Evolutionary conservation across 768 basidiomycete genomes (phyloP), one percentile per base, ranked within the genome.

Genomic region (Hygrocybe punicea): DNA sequence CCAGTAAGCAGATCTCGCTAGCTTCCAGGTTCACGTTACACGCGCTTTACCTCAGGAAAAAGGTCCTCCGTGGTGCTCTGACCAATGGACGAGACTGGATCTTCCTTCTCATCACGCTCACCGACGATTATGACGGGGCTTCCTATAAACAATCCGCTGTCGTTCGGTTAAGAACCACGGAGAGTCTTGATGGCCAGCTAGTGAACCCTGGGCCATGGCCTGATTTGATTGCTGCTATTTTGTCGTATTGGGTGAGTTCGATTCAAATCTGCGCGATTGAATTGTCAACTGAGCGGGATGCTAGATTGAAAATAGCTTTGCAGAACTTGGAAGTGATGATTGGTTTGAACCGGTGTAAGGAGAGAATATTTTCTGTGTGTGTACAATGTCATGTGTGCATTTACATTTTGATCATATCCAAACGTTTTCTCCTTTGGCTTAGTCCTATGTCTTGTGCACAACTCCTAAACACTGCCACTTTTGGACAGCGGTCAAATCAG

Each of bases 31-130:
- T 57, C 39, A 23, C 49, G 39, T 58, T 56, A 47, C 55, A 60
- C 53, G 42, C 51, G 39, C 39, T 44, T 53, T 51, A 51, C 44
- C 46, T 52, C 56, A 67, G 66, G 55, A 63, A 59, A 62, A 40
- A 58, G 35, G 53, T 64, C 40, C 25, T 68, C 50, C 63, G 66
- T 53, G 66, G 66, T 40, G 66, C 62, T 58, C 59, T 67, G 58
- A 66, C 66, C 44, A 62, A 64, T 60, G 65, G 65, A 39, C 60
- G 58, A 35, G 51, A 57, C 17, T 67, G 65, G 66, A 64, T 64
- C 58, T 65, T 67, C 58, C 59, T 64, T 47, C 34, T 61, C 47
- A 37, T 64, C 40, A 53, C 54, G 46, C 49, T 62, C 49, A 62
- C 56, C 33, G 48, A 57, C 51, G 51, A 65, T 63, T 24, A 58